Percentiles rank a stretch among this genome's conserved stretches.
Evolutionary conservation across 805 yeast species (phyloP).

Genomic region (Brettanomyces custersianus): DNA sequence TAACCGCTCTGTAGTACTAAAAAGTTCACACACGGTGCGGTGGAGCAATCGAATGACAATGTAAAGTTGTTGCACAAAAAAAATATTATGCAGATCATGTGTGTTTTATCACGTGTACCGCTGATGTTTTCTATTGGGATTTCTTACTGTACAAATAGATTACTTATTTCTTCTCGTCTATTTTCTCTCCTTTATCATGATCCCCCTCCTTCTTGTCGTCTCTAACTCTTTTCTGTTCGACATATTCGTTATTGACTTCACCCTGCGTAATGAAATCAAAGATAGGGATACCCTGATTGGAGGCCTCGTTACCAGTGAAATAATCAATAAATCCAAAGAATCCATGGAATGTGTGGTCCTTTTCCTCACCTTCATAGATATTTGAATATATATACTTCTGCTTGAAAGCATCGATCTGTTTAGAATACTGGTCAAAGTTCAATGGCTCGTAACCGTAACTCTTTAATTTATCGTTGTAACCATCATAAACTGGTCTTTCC

Average conservation of each 20-base stretch:
- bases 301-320: conserved; percentile 45
- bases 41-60: too few relatives aligned
- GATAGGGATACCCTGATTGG: conserved; percentile 40
- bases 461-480: conserved; percentile 62
- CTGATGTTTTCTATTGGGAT: too few relatives aligned
- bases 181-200: background rate
- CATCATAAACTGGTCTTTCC: conserved; percentile 87
- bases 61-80: too few relatives aligned
- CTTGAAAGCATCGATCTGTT: conserved; percentile 79
- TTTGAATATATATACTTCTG: conserved; percentile 84
- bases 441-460: conserved; percentile 73
- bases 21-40: too few relatives aligned
- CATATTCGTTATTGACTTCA: conserved; percentile 1
- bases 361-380: conserved; percentile 81
- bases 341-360: conserved; percentile 82
- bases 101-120: too few relatives aligned
- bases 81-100: too few relatives aligned
- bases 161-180: background rate
- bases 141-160: too few relatives aligned
- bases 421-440: conserved; percentile 54
- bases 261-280: conserved; percentile 41
- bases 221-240: conserved; percentile 2
- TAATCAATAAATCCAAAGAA: conserved; percentile 87
- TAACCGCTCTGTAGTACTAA: too few relatives aligned
- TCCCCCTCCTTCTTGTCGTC: conserved; percentile 1